These are phyloP conservation scores for Cercophora scortea DNA, from an alignment of 495 filamentous ascomycete genomes.

Conservation along the genomic window DNA sequence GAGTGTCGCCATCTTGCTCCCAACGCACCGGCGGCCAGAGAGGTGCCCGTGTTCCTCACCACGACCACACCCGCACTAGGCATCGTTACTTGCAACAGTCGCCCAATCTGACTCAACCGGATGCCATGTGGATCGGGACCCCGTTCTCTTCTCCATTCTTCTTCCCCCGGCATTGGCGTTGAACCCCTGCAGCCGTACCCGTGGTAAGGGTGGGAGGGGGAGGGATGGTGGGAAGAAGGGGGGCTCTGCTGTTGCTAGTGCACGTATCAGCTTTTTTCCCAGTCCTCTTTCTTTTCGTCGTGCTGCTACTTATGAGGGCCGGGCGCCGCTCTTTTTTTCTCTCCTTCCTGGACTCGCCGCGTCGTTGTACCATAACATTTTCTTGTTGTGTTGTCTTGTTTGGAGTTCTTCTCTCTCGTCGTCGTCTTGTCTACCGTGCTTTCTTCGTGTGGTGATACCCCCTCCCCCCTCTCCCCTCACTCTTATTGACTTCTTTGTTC, in stretches of 20 bases:
- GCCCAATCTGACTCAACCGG: too few relatives aligned
- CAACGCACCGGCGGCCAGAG: too few relatives aligned
- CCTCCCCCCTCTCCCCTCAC: neutral
- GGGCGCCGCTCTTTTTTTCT: neutral
- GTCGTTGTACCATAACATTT: neutral
- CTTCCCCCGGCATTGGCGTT: too few relatives aligned
- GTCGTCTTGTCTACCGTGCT: neutral
- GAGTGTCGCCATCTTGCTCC: too few relatives aligned
- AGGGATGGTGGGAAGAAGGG: neutral
- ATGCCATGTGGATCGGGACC: too few relatives aligned
- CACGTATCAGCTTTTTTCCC: neutral
- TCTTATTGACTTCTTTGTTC: neutral
- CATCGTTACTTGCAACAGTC: too few relatives aligned
- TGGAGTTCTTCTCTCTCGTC: neutral
- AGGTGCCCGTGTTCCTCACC: too few relatives aligned
- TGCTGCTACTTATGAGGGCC: neutral
- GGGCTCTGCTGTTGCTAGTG: neutral
- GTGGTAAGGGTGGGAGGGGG: neutral
- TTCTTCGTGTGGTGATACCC: neutral
- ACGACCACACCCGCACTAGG: too few relatives aligned
- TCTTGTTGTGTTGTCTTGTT: neutral
- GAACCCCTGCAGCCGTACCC: too few relatives aligned
- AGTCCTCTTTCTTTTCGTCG: neutral
- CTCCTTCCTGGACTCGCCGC: neutral
- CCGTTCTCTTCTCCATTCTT: too few relatives aligned